Conservation (phyloP, 495 filamentous ascomycete genomes). For the Penicillium ucsense region DNA sequence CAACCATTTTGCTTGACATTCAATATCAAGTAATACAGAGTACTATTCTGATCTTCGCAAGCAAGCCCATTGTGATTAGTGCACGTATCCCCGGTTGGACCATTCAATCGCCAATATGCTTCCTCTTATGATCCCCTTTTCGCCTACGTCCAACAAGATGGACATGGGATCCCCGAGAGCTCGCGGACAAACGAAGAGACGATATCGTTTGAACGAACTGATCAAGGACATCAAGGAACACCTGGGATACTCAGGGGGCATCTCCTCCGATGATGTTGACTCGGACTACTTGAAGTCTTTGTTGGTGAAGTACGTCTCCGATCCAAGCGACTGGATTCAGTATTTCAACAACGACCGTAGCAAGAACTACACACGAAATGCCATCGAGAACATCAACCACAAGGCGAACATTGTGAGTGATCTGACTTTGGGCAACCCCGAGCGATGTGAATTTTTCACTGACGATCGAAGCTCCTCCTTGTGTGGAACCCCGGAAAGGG, state of each 20-base stretch:
- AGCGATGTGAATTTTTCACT: background rate
- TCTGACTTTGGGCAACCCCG: too few species aligned
- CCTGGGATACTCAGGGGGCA: constrained; percentile 19
- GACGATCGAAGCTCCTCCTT: constrained; percentile 52
- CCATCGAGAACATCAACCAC: constrained; percentile 28
- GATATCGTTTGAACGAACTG: constrained; percentile 19
- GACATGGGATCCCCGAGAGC: constrained; percentile 9
- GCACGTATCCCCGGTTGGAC: background rate
- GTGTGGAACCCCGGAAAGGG: constrained; percentile 82
- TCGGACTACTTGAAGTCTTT: constrained; percentile 21
- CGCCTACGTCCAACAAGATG: constrained; percentile 2
- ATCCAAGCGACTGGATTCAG: constrained; percentile 24
- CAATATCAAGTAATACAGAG: too few species aligned
- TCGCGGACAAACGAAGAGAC: constrained; percentile 12
- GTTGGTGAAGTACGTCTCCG: constrained; percentile 21
- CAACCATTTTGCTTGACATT: too few species aligned
- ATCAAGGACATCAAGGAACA: constrained; percentile 23
- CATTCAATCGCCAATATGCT: constrained; percentile 7
- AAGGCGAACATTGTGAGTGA: constrained; percentile 25
- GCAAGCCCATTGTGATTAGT: too few species aligned
- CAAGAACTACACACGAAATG: constrained; percentile 32
- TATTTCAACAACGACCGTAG: constrained; percentile 26
- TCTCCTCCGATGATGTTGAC: constrained; percentile 22
- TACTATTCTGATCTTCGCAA: too few species aligned
- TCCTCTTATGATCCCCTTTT: constrained; percentile 4